Evolutionary conservation across 805 yeast species (phyloP).

Genomic region (Spathaspora arborariae): DNA sequence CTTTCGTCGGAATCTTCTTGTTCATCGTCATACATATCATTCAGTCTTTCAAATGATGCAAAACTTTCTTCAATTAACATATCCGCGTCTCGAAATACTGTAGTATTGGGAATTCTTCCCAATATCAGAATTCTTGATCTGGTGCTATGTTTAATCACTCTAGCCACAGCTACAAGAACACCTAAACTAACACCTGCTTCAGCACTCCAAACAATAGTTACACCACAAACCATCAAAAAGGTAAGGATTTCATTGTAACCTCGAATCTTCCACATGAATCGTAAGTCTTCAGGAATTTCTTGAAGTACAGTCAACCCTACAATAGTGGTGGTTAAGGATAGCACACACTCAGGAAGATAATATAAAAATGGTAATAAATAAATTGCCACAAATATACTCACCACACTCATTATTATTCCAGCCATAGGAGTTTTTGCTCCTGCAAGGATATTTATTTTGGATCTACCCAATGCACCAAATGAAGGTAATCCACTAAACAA

Average conservation of each 20-base stretch:
- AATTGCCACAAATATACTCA: slow-evolving; percentile 19
- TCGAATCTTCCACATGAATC: slow-evolving; percentile 27
- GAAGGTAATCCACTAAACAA: slow-evolving; percentile 32
- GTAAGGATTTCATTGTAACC: slow-evolving; percentile 29
- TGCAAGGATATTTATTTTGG: slow-evolving; percentile 26
- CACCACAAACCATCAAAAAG: slow-evolving; percentile 18
- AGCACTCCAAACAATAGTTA: slow-evolving; percentile 35
- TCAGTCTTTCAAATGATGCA: slow-evolving; percentile 18
- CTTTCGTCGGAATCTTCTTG: background rate
- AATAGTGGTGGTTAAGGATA: slow-evolving; percentile 31
- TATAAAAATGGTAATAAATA: slow-evolving; percentile 22
- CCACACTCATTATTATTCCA: slow-evolving; percentile 29
- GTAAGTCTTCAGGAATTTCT: slow-evolving; percentile 31
- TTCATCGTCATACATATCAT: slow-evolving; percentile 1
- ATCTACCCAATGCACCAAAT: slow-evolving; percentile 35
- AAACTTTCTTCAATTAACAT: slow-evolving; percentile 43
- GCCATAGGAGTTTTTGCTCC: slow-evolving; percentile 51
- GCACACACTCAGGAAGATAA: slow-evolving; percentile 31
- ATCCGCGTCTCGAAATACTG: slow-evolving; percentile 69
- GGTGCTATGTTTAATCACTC: slow-evolving; percentile 66
- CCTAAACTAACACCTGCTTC: slow-evolving; percentile 37
- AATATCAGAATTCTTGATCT: slow-evolving; percentile 80
- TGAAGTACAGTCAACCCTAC: slow-evolving; percentile 50
- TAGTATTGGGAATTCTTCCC: slow-evolving; percentile 46
- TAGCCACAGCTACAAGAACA: slow-evolving; percentile 28